Evolutionary conservation across 2,329 filamentous ascomycete species (phyloP).

Genomic region (Neonectria magnoliae): DNA sequence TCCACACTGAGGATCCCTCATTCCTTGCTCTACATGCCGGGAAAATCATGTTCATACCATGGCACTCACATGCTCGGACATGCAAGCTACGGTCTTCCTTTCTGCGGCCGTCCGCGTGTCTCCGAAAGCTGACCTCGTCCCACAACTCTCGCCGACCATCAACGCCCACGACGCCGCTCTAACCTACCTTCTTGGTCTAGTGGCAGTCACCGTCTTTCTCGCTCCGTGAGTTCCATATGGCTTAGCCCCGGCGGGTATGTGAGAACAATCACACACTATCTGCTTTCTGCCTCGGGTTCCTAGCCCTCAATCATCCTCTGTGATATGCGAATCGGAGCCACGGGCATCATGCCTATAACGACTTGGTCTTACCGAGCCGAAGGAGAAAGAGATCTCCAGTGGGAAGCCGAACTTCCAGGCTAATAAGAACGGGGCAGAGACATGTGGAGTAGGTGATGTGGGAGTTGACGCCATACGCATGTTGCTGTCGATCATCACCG

Average conservation of each 20-base stretch:
- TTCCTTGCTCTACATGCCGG: not conserved
- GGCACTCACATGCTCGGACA: slow-evolving; percentile 18
- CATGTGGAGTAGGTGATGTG: not conserved
- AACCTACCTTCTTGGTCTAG: slow-evolving; percentile 31
- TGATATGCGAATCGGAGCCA: slow-evolving; percentile 11
- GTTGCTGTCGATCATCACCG: slow-evolving; percentile 3
- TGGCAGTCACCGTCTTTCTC: slow-evolving; percentile 32
- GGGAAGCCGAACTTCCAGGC: not conserved
- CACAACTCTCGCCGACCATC: slow-evolving; percentile 7
- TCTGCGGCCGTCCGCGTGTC: slow-evolving; percentile 43
- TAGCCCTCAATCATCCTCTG: slow-evolving; percentile 11
- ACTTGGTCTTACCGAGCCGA: slow-evolving; percentile 6
- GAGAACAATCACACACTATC: slow-evolving; percentile 37
- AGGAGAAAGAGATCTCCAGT: slow-evolving; percentile 9
- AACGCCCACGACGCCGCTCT: slow-evolving; percentile 16
- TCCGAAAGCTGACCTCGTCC: slow-evolving; percentile 24
- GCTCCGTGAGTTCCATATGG: slow-evolving; percentile 40
- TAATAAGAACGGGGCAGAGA: not conserved
- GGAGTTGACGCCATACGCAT: slow-evolving; percentile 1
- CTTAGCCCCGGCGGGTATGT: slow-evolving; percentile 46
- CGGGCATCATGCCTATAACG: slow-evolving; percentile 7
- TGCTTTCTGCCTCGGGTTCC: slow-evolving; percentile 21
- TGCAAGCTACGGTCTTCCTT: slow-evolving; percentile 27
- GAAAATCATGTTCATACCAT: slow-evolving; percentile 27
- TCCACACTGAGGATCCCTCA: slow-evolving; percentile 17